Conservation (phyloP, 768 basidiomycete genomes). For the Daedaleopsis sinensis region DNA sequence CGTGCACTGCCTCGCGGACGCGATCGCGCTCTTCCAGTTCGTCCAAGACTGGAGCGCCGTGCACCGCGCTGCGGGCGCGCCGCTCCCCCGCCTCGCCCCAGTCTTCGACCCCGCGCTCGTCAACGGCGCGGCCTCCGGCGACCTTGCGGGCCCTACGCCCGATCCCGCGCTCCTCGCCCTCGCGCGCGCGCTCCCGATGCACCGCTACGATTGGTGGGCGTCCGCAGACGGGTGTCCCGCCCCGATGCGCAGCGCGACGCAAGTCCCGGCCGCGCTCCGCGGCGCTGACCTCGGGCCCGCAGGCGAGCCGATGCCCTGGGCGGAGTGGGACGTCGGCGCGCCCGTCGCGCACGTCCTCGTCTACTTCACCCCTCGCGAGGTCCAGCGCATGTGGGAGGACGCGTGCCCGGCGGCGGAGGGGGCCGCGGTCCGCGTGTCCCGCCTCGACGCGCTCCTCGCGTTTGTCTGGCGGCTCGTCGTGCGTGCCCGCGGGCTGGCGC, state of each 20-base stretch:
- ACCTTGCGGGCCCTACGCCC: slow-evolving; percentile 31
- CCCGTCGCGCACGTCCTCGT: slow-evolving; percentile 14
- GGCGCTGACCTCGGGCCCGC: slow-evolving; percentile 5
- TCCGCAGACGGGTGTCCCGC: slow-evolving; percentile 10
- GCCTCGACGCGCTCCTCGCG: slow-evolving; percentile 40
- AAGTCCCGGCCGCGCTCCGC: slow-evolving; percentile 8
- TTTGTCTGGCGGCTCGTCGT: slow-evolving; percentile 39
- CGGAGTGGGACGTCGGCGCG: slow-evolving; percentile 11
- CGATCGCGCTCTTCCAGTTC: slow-evolving; percentile 38
- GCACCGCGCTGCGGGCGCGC: slow-evolving; percentile 23
- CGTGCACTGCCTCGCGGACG: slow-evolving; percentile 40
- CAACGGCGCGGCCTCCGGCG: slow-evolving; percentile 34
- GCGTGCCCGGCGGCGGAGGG: slow-evolving; percentile 12
- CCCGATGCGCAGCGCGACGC: neutral
- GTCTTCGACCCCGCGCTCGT: slow-evolving; percentile 35
- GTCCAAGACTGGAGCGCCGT: slow-evolving; percentile 38
- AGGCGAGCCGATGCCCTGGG: slow-evolving; percentile 10
- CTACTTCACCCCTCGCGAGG: slow-evolving; percentile 26
- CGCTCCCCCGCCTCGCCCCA: slow-evolving; percentile 26
- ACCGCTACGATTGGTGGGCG: slow-evolving; percentile 17
- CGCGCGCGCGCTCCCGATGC: slow-evolving; percentile 9
- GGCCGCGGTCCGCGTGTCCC: slow-evolving; percentile 28
- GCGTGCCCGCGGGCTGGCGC: slow-evolving; percentile 30
- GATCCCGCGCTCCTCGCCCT: slow-evolving; percentile 28
- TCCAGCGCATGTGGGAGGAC: slow-evolving; percentile 37